Base-by-base conservation (phyloP, 441 rosid species). In the Euphorbia corollata region DNA sequence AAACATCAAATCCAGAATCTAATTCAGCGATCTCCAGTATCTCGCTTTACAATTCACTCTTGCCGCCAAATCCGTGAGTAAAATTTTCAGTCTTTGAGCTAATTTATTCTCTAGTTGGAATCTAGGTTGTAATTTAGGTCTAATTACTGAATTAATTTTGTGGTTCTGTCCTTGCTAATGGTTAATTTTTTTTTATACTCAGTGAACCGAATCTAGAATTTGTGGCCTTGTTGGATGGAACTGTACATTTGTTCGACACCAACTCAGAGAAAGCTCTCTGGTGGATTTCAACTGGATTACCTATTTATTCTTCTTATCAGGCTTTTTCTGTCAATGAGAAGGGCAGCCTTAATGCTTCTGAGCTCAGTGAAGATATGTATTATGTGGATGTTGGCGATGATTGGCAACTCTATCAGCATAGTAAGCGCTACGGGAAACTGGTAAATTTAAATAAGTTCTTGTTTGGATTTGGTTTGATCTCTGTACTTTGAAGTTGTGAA, bases 231-330 rank as follows among this genome's bases (percentile, higher is more conserved):
- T 73, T 74, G 75, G 96, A 90, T 67, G 97, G 97, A 68, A 79
- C 85, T 6, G 74, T 92, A 38, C 75, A 86, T 71, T 78, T 87
- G 54, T 76, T 88, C 64, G 89, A 92, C 67, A 71, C 74, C 62
- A 77, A 70, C 2, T 78, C 80, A 0, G 59, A 74, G 58, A 78
- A 78, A 70, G 69, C 78, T 23, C 82, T 73, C 47, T 90, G 98
- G 96, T 90, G 93, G 3, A 81, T 88, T 41, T 59, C 84, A 12
- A 74, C 92, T 57, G 89, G 89, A 2, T 74, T 76, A 62, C 93
- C 96, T 0, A 87, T 87, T 57, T 81, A 90, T 74, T 87, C 97
- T 19, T 88, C 98, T 12, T 90, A 92, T 83, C 90, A 90, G 73
- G 86, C 88, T 68, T 71, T 74, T 16, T 68, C 54, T 38, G 36